Base-by-base conservation (phyloP, 352 stramenopile species). In the Globisporangium viniferum region DNA sequence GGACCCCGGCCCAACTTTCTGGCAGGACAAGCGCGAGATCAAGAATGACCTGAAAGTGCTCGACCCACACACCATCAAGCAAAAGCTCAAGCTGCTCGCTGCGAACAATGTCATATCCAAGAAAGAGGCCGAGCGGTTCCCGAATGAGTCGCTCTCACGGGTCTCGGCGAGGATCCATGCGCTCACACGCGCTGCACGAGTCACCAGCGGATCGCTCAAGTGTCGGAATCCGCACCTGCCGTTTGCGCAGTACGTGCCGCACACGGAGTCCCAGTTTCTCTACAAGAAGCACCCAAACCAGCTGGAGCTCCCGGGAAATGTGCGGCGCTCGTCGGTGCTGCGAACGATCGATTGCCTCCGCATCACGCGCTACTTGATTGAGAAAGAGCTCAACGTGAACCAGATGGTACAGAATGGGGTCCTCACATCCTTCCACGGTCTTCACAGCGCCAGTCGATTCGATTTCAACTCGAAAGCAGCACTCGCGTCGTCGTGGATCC, bases 311-410 rank as follows among this genome's bases (percentile, higher is more conserved):
- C 74, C 67, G 0, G 64, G 70, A 5, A 70, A 73, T 2, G 69
- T 74, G 67, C 80, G 79, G 10, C 80, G 77, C 18, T 81, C 82
- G 15, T 76, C 75, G 3, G 79, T 90, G 68, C 64, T 92, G 56
- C 80, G 83, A 31, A 90, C 81, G 7, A 73, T 89, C 36, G 84
- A 90, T 62, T 83, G 74, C 48, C 69, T 92, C 24, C 80, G 81
- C 14, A 55, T 91, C 44, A 77, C 81, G 27, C 67, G 74, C 0
- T 61, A 66, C 9, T 70, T 92, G 29, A 68, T 92, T 24, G 72
- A 88, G 53, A 56, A 65, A 0, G 82, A 90, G 62, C 74, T 92
- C 18, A 72, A 90, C 29, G 73, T 78, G 29, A 70, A 73, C 15
- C 48, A 63, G 2, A 72, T 78, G 65, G 59, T 80, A 5, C 51